Percentiles rank a stretch among this genome's conserved stretches.
phyloP scores from a whole-genome alignment of 176 grass and related monocot genomes.

The Dactylis glomerata region DNA sequence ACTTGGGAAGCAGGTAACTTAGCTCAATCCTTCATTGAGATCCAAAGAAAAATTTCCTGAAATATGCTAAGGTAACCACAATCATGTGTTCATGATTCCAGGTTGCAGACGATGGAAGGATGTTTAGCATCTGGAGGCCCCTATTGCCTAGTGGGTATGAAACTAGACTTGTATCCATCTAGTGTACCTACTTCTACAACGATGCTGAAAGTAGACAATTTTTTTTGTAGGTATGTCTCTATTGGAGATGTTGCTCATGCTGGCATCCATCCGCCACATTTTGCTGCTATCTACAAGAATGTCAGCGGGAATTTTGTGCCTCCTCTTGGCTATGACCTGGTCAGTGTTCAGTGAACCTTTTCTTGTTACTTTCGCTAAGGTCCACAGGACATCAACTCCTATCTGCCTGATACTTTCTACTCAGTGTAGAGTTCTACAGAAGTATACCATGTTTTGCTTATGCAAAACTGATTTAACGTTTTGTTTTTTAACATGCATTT shows the following conservation, averaged over 20 bases:
- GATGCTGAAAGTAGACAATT: background rate
- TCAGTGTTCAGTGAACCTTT: constrained; percentile 35
- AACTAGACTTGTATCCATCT: background rate
- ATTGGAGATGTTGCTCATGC: constrained; percentile 84
- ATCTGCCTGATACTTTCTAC: background rate
- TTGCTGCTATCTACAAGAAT: constrained; percentile 72
- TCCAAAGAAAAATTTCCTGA: background rate
- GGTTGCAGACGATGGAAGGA: constrained; percentile 68
- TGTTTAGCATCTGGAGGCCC: constrained; percentile 90
- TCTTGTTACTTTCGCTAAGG: background rate
- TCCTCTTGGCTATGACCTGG: constrained; percentile 91
- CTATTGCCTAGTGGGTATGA: constrained; percentile 77
- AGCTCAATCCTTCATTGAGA: constrained; percentile 10
- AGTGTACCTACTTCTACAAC: constrained; percentile 25
- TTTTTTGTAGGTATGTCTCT: constrained; percentile 74
- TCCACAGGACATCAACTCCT: background rate
- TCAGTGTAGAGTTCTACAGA: constrained; percentile 20
- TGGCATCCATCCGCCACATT: constrained; percentile 62
- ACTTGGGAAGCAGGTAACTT: constrained; percentile 83
- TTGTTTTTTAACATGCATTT: background rate
- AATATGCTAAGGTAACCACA: constrained; percentile 15
- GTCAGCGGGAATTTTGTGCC: constrained; percentile 66
- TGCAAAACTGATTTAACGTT: constrained; percentile 12
- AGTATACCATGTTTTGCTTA: background rate
- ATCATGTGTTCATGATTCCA: constrained; percentile 32